Evolutionary conservation across 2,329 filamentous ascomycete species (phyloP).

Genomic region (Fusarium subtropicale): DNA sequence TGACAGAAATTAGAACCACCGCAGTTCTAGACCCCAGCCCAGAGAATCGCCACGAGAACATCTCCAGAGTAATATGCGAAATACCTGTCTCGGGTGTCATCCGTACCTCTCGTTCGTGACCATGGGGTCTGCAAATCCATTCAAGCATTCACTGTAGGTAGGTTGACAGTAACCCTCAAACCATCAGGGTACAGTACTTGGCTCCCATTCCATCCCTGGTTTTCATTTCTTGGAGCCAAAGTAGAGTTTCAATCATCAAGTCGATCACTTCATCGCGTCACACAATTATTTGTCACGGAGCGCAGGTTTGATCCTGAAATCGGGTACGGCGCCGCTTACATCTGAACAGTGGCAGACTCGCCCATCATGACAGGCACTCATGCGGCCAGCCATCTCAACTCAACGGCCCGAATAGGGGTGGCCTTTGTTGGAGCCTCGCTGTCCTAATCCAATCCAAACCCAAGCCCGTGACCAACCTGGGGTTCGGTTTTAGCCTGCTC

Average conservation of each 20-base stretch:
- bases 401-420: conserved; percentile 48
- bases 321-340: conserved; percentile 8
- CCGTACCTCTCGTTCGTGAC: conserved; percentile 32
- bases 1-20: conserved; percentile 8
- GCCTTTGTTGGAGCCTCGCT: conserved; percentile 30
- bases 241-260: conserved; percentile 6
- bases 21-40: conserved; percentile 26
- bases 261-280: conserved; percentile 4
- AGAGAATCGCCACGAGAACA: conserved; percentile 22
- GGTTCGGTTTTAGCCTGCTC: conserved; percentile 34
- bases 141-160: neutral
- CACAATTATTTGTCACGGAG: neutral
- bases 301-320: conserved; percentile 5
- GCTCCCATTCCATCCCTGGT: neutral
- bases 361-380: conserved; percentile 25
- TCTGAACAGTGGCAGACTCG: conserved; percentile 12
- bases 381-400: conserved; percentile 25
- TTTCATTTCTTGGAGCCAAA: neutral
- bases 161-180: neutral
- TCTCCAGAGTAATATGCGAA: conserved; percentile 4
- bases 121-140: conserved; percentile 27
- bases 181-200: neutral
- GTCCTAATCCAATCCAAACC: conserved; percentile 29
- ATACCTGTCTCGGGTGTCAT: conserved; percentile 33
- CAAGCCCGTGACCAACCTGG: conserved; percentile 28